Conservation (phyloP, 2,329 filamentous ascomycete species). For the Neospermospora avenae region DNA sequence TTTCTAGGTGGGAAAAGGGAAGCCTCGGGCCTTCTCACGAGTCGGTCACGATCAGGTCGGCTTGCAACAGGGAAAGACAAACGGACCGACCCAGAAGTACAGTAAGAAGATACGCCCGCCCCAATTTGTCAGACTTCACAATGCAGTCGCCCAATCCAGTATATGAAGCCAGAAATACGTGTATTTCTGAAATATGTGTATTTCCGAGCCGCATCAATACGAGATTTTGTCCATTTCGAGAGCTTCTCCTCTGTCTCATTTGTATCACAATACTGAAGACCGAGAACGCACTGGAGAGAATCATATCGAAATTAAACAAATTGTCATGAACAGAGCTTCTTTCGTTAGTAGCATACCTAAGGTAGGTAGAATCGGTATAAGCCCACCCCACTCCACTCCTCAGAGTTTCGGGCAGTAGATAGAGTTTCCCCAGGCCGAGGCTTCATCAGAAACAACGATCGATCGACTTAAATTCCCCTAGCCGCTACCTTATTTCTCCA, state of each 20-base stretch:
- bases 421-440: conserved; percentile 2
- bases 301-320: not conserved
- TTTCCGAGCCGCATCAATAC: not conserved
- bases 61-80: not conserved
- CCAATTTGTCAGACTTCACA: not conserved
- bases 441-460: conserved; percentile 7
- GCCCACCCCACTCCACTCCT: not conserved
- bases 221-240: not conserved
- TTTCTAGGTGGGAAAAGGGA: not conserved
- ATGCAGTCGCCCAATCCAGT: not conserved
- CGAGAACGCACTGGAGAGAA: not conserved
- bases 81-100: not conserved
- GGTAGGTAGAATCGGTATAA: not conserved
- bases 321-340: too few species aligned
- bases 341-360: too few species aligned
- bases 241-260: not conserved
- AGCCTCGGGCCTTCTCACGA: not conserved
- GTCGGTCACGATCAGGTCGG: not conserved
- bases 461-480: not conserved
- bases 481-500: conserved; percentile 3
- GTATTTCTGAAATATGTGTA: not conserved
- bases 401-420: not conserved
- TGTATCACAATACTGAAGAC: not conserved
- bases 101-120: not conserved
- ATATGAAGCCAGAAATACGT: not conserved